Base-by-base conservation (phyloP, 2,329 filamentous ascomycete genomes). In the Zymoseptoria passerinii region DNA sequence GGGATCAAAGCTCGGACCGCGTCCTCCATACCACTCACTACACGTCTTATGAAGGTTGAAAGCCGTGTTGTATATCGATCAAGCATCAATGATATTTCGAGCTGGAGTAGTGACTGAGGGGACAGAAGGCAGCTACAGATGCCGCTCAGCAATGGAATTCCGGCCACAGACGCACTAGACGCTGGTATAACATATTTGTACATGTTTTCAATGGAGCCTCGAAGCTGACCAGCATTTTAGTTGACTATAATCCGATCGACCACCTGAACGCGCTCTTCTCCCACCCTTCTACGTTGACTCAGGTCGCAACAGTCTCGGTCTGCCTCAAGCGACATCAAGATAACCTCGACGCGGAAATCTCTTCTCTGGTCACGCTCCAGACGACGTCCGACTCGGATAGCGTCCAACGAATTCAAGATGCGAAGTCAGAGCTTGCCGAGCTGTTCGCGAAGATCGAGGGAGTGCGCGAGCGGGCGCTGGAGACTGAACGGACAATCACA, bases 391-490 rank as follows among this genome's bases (percentile, higher is more conserved):
- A 95, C 74, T 84, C 88, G 69, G 90, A 92, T 67, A 95, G 89
- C 72, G 87, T 97, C 62, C 85, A 90, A 75, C 87, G 92, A 66
- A 96, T 99, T 78, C 89, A 95, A 76, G 85, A 87, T 54, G 92
- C 94, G 50, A 92, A 96, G 76, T 83, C 85, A 58, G 94, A 97
- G 76, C 84, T 99, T 62, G 88, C 88, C 18, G 86, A 88, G 66
- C 84, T 99, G 48, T 96, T 99, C 79, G 85, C 86, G 68, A 95
- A 95, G 77, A 96, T 99, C 73, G 92, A 97, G 73, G 89, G 86
- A 64, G 92, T 99, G 57, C 89, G 92, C 57, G 87, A 87, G 67
- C 85, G 92, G 55, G 94, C 94, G 44, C 83, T 95, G 67, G 86
- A 92, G 78, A 97, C 94, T 19, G 94, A 99, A 75, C 87, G 91